These are phyloP conservation scores for Scleromitrula shiraiana DNA, from an alignment of 2,329 filamentous ascomycete genomes.

Conservation along the genomic window DNA sequence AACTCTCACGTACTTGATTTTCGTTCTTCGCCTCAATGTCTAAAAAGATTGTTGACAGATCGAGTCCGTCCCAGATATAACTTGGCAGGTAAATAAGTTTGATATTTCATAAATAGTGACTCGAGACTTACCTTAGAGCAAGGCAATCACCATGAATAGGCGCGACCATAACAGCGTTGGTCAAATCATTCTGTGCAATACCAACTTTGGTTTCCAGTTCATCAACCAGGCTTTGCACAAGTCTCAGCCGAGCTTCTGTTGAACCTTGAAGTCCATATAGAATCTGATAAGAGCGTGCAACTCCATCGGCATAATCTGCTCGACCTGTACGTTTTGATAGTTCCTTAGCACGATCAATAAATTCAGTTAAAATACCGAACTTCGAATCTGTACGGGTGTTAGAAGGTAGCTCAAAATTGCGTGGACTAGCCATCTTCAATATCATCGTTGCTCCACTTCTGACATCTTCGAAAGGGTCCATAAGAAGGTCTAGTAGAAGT, in stretches of 20 bases:
- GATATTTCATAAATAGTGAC: neutral
- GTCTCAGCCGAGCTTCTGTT: slow-evolving; percentile 35
- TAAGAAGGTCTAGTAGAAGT: slow-evolving; percentile 66
- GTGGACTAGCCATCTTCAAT: slow-evolving; percentile 41
- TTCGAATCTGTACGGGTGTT: neutral
- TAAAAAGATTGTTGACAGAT: slow-evolving; percentile 2
- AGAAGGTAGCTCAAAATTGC: slow-evolving; percentile 15
- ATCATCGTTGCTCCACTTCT: slow-evolving; percentile 49
- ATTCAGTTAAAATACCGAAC: slow-evolving; percentile 34
- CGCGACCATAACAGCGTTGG: slow-evolving; percentile 54
- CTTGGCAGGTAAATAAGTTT: slow-evolving; percentile 13
- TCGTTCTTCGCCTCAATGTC: slow-evolving; percentile 4
- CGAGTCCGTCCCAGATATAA: slow-evolving; percentile 22
- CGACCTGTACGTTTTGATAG: slow-evolving; percentile 65
- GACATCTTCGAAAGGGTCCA: slow-evolving; percentile 92
- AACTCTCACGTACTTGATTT: slow-evolving; percentile 2
- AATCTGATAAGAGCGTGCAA: slow-evolving; percentile 68
- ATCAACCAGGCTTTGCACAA: slow-evolving; percentile 51
- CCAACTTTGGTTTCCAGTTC: slow-evolving; percentile 57
- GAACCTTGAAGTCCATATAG: slow-evolving; percentile 50
- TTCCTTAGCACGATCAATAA: slow-evolving; percentile 45
- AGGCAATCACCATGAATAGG: slow-evolving; percentile 66
- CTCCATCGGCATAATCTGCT: slow-evolving; percentile 87
- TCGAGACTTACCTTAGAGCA: slow-evolving; percentile 46
- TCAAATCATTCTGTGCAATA: slow-evolving; percentile 57